Evolutionary conservation across 2,329 filamentous ascomycete species (phyloP).

Genomic region (Sporothrix humicola): DNA sequence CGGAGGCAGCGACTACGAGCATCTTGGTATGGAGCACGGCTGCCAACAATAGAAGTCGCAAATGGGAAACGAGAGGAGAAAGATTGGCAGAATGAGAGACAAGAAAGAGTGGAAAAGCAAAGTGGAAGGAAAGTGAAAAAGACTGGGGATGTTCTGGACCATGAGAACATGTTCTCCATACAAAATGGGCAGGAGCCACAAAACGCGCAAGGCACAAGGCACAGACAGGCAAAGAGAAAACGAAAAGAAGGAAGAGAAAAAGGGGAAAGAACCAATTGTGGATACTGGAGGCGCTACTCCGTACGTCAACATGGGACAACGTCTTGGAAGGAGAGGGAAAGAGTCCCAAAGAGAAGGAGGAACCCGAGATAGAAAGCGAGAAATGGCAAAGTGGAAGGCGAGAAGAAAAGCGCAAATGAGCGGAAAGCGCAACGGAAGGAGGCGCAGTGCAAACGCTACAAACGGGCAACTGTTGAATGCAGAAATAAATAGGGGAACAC

Average conservation of each 20-base stretch:
- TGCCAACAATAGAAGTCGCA: conserved; percentile 1
- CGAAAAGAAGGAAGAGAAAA: not conserved
- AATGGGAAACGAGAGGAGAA: not conserved
- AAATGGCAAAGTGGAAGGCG: not conserved
- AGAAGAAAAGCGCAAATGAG: not conserved
- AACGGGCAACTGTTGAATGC: no score
- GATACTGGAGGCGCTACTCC: not conserved
- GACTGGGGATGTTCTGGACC: not conserved
- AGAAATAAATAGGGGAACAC: not conserved
- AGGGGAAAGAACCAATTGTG: conserved; percentile 9
- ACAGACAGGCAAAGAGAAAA: not conserved
- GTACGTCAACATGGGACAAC: not conserved
- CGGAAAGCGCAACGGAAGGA: conserved; percentile 12
- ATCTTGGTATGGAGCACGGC: not conserved
- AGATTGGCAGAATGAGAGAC: not conserved
- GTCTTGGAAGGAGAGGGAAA: not conserved
- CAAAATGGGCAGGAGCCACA: conserved; percentile 7
- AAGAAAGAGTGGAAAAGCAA: no score
- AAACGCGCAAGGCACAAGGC: not conserved
- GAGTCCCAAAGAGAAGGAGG: not conserved
- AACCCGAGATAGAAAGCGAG: not conserved
- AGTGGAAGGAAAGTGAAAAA: not conserved
- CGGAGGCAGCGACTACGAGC: not conserved
- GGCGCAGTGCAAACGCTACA: conserved; percentile 24
- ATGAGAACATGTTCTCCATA: no score